Percentiles rank a stretch among this genome's conserved stretches.
These are phyloP conservation scores for Cystoisospora suis DNA, from an alignment of 169 alveolate genomes.

Conservation along the genomic window DNA sequence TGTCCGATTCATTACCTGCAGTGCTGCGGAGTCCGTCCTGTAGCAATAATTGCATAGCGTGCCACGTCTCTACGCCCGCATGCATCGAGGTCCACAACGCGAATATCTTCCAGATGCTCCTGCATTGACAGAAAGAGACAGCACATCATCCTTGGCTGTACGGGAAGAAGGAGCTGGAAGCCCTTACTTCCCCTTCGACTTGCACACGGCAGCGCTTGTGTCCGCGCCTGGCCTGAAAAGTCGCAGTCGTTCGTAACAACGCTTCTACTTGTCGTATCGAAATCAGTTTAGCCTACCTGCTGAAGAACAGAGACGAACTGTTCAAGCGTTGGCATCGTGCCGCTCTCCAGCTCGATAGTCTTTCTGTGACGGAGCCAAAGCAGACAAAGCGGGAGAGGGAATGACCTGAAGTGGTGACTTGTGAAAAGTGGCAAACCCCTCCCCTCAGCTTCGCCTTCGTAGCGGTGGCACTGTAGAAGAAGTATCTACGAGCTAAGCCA, in stretches of 20 bases:
- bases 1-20: constrained; percentile 65
- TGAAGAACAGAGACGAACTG: constrained; percentile 77
- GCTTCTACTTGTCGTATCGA: too few species aligned
- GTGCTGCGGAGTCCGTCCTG: constrained; percentile 77
- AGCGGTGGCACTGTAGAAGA: too few species aligned
- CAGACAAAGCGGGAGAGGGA: not conserved
- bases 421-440: not conserved
- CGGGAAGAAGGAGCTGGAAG: not conserved
- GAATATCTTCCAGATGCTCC: constrained; percentile 71
- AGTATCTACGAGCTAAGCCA: too few species aligned
- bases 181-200: too few species aligned
- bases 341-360: constrained; percentile 72
- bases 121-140: not conserved
- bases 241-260: too few species aligned
- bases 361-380: not conserved
- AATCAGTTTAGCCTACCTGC: too few species aligned
- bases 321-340: constrained; percentile 81
- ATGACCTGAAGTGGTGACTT: not conserved
- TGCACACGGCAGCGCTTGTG: too few species aligned
- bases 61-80: constrained; percentile 81
- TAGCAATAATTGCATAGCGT: constrained; percentile 77
- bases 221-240: too few species aligned
- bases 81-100: constrained; percentile 76
- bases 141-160: too few species aligned
- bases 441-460: too few species aligned